Evolutionary conservation across 306 rosid species (phyloP).

Genomic region (Gastrolobium villosum): DNA sequence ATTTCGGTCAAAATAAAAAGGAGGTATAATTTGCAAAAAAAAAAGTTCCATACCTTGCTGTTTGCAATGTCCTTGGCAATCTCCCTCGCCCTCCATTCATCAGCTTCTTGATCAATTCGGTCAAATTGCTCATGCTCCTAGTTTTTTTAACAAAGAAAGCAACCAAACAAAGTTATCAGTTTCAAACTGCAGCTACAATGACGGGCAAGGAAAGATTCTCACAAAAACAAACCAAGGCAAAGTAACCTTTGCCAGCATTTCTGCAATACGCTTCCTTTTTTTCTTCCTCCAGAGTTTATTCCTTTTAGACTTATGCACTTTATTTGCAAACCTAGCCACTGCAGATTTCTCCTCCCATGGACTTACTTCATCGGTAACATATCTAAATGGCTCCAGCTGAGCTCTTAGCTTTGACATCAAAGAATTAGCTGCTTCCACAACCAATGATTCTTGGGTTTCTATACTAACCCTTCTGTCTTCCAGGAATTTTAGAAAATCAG

Average conservation of each 20-base stretch:
- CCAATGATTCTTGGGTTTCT: slow-evolving; percentile 69
- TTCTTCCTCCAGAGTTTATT: slow-evolving; percentile 85
- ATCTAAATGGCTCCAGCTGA: slow-evolving; percentile 75
- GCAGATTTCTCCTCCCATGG: slow-evolving; percentile 92
- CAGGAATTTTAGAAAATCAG: slow-evolving; percentile 52
- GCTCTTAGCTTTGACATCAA: slow-evolving; percentile 67
- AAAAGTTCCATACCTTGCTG: slow-evolving; percentile 64
- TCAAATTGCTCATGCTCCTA: slow-evolving; percentile 71
- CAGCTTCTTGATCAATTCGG: slow-evolving; percentile 79
- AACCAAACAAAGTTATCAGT: slow-evolving; percentile 30
- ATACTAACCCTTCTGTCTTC: slow-evolving; percentile 58
- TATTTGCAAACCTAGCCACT: slow-evolving; percentile 59
- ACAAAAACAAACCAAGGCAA: slow-evolving; percentile 28
- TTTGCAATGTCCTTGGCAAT: slow-evolving; percentile 85
- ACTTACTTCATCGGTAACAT: slow-evolving; percentile 58
- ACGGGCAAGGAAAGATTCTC: background rate
- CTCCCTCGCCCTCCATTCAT: slow-evolving; percentile 92
- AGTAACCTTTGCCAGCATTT: slow-evolving; percentile 71
- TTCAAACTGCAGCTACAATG: background rate
- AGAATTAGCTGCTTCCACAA: slow-evolving; percentile 70
- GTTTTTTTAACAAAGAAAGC: slow-evolving; percentile 33
- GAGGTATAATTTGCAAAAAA: slow-evolving; percentile 1
- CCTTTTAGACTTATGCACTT: slow-evolving; percentile 63
- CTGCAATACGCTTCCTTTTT: slow-evolving; percentile 70
- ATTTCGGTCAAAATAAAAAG: background rate